A percentile compares a stretch with the other conserved stretches of the same genome.
Conservation (phyloP, 768 basidiomycete genomes). For the Kwoniella shandongensis region DNA sequence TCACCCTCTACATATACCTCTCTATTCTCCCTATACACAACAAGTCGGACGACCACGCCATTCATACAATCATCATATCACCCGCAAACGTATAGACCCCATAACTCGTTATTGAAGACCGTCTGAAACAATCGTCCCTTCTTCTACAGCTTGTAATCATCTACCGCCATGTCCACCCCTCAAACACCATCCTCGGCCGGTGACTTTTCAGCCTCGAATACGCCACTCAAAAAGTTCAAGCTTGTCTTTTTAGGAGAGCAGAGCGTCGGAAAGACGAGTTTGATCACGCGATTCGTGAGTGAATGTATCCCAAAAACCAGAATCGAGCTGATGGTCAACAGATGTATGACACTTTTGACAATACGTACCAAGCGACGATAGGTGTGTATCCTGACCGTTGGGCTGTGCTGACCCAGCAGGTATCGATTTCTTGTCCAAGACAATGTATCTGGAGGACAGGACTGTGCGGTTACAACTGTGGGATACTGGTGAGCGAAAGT, state of each 20-base stretch:
- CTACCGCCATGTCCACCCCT: constrained; percentile 19
- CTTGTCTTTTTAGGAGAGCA: constrained; percentile 95
- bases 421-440: constrained; percentile 99
- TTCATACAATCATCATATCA: no score
- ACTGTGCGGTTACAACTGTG: constrained; percentile 96
- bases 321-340: constrained; percentile 49
- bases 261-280: constrained; percentile 96
- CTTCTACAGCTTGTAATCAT: not conserved
- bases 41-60: no score
- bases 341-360: constrained; percentile 99
- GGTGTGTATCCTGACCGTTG: constrained; percentile 23
- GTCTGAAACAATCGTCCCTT: not conserved
- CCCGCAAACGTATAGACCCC: no score
- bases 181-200: constrained; percentile 20
- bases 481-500: constrained; percentile 98
- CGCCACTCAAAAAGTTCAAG: constrained; percentile 76
- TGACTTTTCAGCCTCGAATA: constrained; percentile 34
- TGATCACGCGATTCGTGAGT: constrained; percentile 80
- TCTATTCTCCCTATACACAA: no score
- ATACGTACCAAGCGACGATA: constrained; percentile 70
- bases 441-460: constrained; percentile 98
- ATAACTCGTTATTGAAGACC: no score
- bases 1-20: no score
- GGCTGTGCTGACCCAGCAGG: constrained; percentile 46
- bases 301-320: not conserved